Percentiles rank a stretch among this genome's conserved stretches.
Conservation (phyloP, 192 early-diverging fungal genomes). For the Podochytrium sp. region DNA sequence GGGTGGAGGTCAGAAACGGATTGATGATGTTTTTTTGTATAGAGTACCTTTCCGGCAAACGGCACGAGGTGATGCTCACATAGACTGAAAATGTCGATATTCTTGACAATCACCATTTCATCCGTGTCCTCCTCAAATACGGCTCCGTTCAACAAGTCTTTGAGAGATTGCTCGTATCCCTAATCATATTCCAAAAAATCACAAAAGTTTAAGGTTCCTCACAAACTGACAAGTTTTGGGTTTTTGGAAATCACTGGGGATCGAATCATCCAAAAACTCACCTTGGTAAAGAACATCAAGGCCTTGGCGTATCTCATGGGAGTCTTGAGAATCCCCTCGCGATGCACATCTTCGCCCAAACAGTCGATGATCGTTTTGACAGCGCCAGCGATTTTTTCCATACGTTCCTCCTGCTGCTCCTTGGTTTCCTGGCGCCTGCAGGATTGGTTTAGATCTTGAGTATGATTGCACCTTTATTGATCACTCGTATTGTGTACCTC, state of each 20-base stretch:
- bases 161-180: constrained; percentile 92
- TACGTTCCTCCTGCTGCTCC: constrained; percentile 70
- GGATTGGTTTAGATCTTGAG: too few species aligned
- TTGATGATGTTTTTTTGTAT: background rate
- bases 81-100: constrained; percentile 91
- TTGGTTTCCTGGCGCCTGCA: constrained; percentile 77
- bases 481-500: too few species aligned
- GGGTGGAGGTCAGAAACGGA: background rate
- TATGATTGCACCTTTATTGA: too few species aligned
- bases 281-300: constrained; percentile 93
- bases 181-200: background rate
- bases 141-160: constrained; percentile 90
- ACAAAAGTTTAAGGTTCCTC: constrained; percentile 72
- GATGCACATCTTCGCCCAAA: constrained; percentile 92
- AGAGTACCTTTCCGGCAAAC: constrained; percentile 85
- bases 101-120: constrained; percentile 96
- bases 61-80: constrained; percentile 99
- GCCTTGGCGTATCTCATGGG: constrained; percentile 96
- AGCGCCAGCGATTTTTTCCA: constrained; percentile 80
- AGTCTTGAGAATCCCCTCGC: constrained; percentile 94
- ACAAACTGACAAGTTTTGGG: constrained; percentile 92
- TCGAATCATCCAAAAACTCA: constrained; percentile 70
- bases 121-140: constrained; percentile 99
- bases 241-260: constrained; percentile 87
- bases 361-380: constrained; percentile 87